Evolutionary conservation across 2,329 filamentous ascomycete species (phyloP), one percentile per base, ranked within the genome.

Genomic region (Botrytis fragariae): DNA sequence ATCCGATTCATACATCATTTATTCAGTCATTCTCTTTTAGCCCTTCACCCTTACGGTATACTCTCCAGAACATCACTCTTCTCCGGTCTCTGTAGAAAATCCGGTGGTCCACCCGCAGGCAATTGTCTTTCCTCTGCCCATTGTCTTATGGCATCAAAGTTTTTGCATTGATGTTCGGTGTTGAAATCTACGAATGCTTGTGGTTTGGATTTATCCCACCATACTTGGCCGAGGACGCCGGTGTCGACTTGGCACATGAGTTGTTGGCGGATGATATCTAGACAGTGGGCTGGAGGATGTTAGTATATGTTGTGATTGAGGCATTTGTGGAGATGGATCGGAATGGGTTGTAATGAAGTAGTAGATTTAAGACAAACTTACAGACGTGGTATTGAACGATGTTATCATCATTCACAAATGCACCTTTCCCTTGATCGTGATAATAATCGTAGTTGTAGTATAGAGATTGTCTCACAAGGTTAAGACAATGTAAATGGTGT

Each of bases 401-500:
- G 54, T 82, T 82, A 61, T 87, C 85, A 4, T 83, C 81, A 76
- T 88, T 88, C 35, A 77, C 78, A 77, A 88, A 89, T 2, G 85
- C 83, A 0, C 85, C 85, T 73, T 85, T 73, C 10, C 84, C 83
- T 62, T 81, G 78, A 0, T 78, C 77, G 45, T 82, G 81, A 75
- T 89, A 88, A 77, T 88, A 85, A 64, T 86, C 83, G 73, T 85
- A 85, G 76, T 88, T 88, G 80, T 85, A 87, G 77, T 85, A 84
- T 14, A 87, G 80, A 0, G 83, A 80, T 79, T 88, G 84, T 0
- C 87, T 85, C 3, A 89, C 79, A 16, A 89, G 83, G 74, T 89
- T 86, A 3, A 89, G 77, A 75, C 87, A 89, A 77, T 88, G 85
- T 22, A 86, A 76, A 74, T 86, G 84, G 77, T 85, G 84, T 12